phyloP scores from a whole-genome alignment of 768 basidiomycete genomes.

The Tricholoma matsutake region DNA sequence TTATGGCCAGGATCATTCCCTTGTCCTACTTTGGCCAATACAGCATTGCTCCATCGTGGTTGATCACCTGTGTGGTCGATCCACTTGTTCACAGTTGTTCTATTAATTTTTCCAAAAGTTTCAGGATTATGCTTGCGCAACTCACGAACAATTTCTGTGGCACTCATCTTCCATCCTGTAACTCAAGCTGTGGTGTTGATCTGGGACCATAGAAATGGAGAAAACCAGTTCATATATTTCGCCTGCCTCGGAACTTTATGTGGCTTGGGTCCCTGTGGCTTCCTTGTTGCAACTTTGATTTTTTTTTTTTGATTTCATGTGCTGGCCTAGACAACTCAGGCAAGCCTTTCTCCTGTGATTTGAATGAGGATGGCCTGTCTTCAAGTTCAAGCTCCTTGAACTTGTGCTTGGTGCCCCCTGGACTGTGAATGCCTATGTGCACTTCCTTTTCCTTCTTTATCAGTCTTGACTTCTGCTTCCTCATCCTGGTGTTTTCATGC shows the following conservation, averaged over 20 bases:
- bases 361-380: background rate
- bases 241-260: background rate
- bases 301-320: background rate
- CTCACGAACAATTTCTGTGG: background rate
- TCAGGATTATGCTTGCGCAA: conserved; percentile 11
- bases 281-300: background rate
- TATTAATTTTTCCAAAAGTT: conserved; percentile 4
- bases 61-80: conserved; percentile 17
- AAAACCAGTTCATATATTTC: background rate
- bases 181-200: background rate
- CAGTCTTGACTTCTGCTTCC: conserved; percentile 9
- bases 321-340: background rate
- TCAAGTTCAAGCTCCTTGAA: background rate
- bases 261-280: too few species aligned
- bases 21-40: conserved; percentile 4
- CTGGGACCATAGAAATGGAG: background rate
- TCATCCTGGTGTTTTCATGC: conserved; percentile 4
- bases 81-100: conserved; percentile 22
- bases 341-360: too few species aligned
- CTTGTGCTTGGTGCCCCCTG: background rate
- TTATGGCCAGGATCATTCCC: background rate
- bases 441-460: conserved; percentile 6
- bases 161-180: background rate
- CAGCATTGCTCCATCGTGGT: conserved; percentile 18
- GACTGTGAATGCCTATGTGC: background rate